A percentile compares a stretch with the other conserved stretches of the same genome.
Evolutionary conservation across 192 early-diverging fungal genomes (phyloP).

Genomic region (Gaertneriomyces semiglobifer): DNA sequence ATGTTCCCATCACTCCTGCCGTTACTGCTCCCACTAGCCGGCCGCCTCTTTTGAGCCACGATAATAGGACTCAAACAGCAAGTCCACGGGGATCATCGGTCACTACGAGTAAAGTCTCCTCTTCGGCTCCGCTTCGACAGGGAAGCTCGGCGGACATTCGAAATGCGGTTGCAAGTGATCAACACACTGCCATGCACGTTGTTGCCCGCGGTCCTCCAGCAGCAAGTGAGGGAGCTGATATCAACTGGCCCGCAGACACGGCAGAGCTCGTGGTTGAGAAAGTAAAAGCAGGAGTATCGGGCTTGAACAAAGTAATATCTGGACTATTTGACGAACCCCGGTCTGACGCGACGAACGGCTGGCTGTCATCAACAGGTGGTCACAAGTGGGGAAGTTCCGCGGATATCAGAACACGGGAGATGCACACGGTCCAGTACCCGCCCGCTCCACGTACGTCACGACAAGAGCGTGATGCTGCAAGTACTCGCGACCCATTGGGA

Average conservation of each 20-base stretch:
- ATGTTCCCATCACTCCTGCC: neutral
- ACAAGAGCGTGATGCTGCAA: too few species aligned
- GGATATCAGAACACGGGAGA: too few species aligned
- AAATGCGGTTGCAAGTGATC: neutral
- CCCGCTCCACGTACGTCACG: too few species aligned
- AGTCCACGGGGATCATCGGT: neutral
- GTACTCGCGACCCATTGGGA: too few species aligned
- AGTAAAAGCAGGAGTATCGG: conserved; percentile 2
- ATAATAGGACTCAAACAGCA: neutral
- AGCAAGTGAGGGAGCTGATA: neutral
- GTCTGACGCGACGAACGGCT: neutral
- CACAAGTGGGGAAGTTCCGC: too few species aligned
- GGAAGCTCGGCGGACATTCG: conserved; percentile 29
- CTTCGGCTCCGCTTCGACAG: conserved; percentile 5
- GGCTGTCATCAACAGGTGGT: too few species aligned
- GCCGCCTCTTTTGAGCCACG: neutral
- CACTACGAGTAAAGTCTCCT: neutral
- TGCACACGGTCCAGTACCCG: too few species aligned
- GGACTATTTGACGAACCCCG: conserved; percentile 4
- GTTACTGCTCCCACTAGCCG: neutral
- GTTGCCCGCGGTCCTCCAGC: neutral
- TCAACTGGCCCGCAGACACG: neutral
- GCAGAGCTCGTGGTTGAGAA: conserved; percentile 1
- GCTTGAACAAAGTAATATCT: conserved; percentile 1
- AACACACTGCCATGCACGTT: too few species aligned